These are phyloP conservation scores for Anthracocystis panici-leucophaei DNA, from an alignment of 1,284 basidiomycete genomes.

Conservation along the genomic window DNA sequence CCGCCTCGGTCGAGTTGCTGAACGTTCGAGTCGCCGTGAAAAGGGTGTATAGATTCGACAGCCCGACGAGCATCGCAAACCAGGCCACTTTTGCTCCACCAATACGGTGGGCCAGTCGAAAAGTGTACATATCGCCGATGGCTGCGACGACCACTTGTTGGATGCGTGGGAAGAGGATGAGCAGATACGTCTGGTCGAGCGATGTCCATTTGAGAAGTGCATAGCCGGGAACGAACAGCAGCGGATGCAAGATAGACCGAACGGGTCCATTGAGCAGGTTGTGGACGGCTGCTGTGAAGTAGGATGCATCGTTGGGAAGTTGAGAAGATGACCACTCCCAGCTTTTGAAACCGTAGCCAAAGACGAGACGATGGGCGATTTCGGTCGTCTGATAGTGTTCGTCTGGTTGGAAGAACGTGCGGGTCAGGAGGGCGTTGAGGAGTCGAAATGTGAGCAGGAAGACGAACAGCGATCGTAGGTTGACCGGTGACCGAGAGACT, in stretches of 20 bases:
- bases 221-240: conserved; percentile 82
- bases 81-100: conserved; percentile 76
- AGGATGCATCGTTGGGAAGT: background rate
- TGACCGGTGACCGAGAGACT: background rate
- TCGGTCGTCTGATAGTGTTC: conserved; percentile 97
- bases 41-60: conserved; percentile 87
- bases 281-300: conserved; percentile 3
- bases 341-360: conserved; percentile 89
- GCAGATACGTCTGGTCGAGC: conserved; percentile 73
- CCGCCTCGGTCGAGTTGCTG: conserved; percentile 92
- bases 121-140: conserved; percentile 82
- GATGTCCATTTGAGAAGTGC: conserved; percentile 76
- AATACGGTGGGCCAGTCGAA: conserved; percentile 75
- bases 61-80: conserved; percentile 75
- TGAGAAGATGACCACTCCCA: conserved; percentile 85
- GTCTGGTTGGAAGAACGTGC: conserved; percentile 95
- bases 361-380: conserved; percentile 87
- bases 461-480: conserved; percentile 22
- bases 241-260: conserved; percentile 68
- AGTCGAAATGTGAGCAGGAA: conserved; percentile 70
- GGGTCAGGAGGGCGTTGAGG: conserved; percentile 76
- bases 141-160: conserved; percentile 85
- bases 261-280: conserved; percentile 61
- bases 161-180: conserved; percentile 75
- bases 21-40: conserved; percentile 87